Conservation (phyloP, 1,284 basidiomycete genomes). For the Cutaneotrichosporon mucoides region DNA sequence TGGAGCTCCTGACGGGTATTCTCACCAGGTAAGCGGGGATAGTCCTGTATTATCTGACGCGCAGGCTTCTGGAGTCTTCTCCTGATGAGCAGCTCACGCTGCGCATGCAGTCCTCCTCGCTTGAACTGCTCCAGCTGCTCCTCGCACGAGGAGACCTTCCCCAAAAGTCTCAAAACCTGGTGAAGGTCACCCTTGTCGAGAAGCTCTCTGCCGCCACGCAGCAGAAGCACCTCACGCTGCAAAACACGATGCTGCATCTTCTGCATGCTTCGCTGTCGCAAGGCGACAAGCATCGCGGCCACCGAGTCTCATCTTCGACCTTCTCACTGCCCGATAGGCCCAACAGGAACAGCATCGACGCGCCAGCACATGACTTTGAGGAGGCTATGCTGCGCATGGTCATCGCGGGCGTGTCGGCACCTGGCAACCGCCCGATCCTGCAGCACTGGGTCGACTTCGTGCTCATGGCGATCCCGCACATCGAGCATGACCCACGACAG, state of each 20-base stretch:
- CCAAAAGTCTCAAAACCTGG: slow-evolving; percentile 55
- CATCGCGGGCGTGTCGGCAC: slow-evolving; percentile 68
- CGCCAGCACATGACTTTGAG: slow-evolving; percentile 20
- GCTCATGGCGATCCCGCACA: slow-evolving; percentile 75
- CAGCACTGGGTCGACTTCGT: slow-evolving; percentile 98
- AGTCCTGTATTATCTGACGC: background rate
- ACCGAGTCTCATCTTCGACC: slow-evolving; percentile 25
- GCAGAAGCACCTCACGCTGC: slow-evolving; percentile 66
- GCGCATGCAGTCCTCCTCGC: slow-evolving; percentile 65
- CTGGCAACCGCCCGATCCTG: slow-evolving; percentile 69
- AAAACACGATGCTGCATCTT: slow-evolving; percentile 88
- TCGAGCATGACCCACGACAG: slow-evolving; percentile 55
- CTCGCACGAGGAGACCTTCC: slow-evolving; percentile 74
- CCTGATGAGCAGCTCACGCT: slow-evolving; percentile 50
- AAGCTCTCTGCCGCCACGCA: slow-evolving; percentile 74
- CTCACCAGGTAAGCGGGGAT: slow-evolving; percentile 10
- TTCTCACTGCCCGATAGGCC: slow-evolving; percentile 18
- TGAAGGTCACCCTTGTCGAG: slow-evolving; percentile 68
- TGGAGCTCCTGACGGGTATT: slow-evolving; percentile 13
- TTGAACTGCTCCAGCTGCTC: slow-evolving; percentile 78
- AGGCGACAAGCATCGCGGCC: slow-evolving; percentile 42
- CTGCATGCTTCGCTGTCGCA: slow-evolving; percentile 78
- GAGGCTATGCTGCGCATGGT: slow-evolving; percentile 67
- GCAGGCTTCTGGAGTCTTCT: slow-evolving; percentile 13
- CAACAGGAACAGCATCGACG: background rate